Conservation (phyloP, 805 yeast species). For the Candida loeiensis region DNA sequence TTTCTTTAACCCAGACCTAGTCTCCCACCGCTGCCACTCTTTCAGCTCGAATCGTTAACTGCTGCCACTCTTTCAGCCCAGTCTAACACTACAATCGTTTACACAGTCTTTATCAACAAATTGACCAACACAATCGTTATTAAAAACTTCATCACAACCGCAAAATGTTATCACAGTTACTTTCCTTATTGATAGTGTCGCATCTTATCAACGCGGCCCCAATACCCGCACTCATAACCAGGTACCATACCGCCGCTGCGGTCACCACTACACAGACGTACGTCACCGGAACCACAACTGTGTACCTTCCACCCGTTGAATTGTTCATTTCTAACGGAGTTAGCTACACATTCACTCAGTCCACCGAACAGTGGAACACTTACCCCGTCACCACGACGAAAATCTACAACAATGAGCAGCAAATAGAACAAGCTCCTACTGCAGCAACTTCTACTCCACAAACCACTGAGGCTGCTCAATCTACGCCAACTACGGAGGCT, state of each 20-base stretch:
- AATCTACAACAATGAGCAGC: conserved; percentile 15
- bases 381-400: conserved; percentile 35
- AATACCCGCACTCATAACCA: conserved; percentile 43
- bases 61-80: conserved; percentile 1
- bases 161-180: conserved; percentile 6
- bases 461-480: conserved; percentile 11
- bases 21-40: too few relatives aligned
- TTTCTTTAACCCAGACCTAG: too few relatives aligned
- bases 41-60: too few relatives aligned
- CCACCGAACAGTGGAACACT: conserved; percentile 28
- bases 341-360: conserved; percentile 46
- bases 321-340: conserved; percentile 49
- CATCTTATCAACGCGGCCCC: conserved; percentile 31
- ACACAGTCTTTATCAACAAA: neutral
- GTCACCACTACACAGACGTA: conserved; percentile 42
- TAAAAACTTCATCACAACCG: conserved; percentile 5
- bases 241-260: conserved; percentile 54
- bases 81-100: neutral
- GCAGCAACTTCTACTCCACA: conserved; percentile 12
- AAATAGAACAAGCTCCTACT: conserved; percentile 13
- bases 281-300: conserved; percentile 47
- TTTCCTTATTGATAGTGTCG: conserved; percentile 14
- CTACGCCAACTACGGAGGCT: conserved; percentile 17
- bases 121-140: neutral
- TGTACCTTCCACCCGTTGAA: conserved; percentile 51